Evolutionary conservation across 441 rosid species (phyloP), one percentile per base, ranked within the genome.

Genomic region (Pelargonium fulgidum): DNA sequence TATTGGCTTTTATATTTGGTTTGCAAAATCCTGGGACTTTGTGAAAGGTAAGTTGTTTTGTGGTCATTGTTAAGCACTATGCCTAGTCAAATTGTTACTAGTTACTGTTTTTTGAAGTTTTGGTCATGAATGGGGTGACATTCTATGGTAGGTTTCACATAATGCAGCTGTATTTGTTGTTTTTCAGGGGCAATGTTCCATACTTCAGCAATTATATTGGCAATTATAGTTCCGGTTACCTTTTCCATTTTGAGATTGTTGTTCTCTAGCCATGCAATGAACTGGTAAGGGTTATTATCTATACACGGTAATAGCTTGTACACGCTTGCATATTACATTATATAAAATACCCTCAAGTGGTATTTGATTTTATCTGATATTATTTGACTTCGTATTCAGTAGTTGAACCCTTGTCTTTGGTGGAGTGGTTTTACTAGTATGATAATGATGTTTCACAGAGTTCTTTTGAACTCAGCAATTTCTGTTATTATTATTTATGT

Each of bases 191-290:
- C 82, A 73, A 64, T 91, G 72, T 80, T 87, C 68, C 96, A 93
- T 76, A 78, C 84, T 76, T 68, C 81, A 74, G 98, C 88, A 72
- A 70, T 83, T 71, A 65, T 89, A 68, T 79, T 95, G 76, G 97
- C 91, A 65, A 80, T 86, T 78, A 76, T 91, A 70, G 77, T 85
- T 75, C 98, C 98, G 33, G 72, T 90, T 73, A 66, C 79, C 70
- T 87, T 90, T 77, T 84, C 98, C 42, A 75, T 88, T 73, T 70
- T 89, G 82, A 83, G 97, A 83, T 78, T 86, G 78, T 77, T 86
- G 67, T 86, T 84, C 83, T 83, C 90, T 65, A 81, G 84, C 69
- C 54, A 79, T 82, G 90, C 93, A 42, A 92, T 95, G 99, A 89
- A 80, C 86, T 92, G 99, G 99, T 95, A 58, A 64, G 72, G 14